A percentile compares a stretch with the other conserved stretches of the same genome.
These are phyloP conservation scores for Xylaria nigripes DNA, from an alignment of 495 filamentous ascomycete genomes.

Conservation along the genomic window DNA sequence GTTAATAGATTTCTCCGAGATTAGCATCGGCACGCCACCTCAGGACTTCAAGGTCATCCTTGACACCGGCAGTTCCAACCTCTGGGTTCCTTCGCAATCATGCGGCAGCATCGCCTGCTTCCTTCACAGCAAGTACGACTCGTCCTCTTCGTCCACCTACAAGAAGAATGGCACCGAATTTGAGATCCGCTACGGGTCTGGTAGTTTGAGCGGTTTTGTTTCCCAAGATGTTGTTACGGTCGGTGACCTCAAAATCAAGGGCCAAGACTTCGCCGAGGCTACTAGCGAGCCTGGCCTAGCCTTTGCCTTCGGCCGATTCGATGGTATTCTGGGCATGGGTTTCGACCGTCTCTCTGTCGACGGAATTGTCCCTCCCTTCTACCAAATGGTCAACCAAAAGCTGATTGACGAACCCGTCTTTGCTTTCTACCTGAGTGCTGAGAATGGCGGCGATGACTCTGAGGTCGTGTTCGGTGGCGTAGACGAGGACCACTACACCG, in stretches of 20 bases:
- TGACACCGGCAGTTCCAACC: conserved; percentile 97
- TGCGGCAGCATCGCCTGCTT: conserved; percentile 98
- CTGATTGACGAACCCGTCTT: conserved; percentile 89
- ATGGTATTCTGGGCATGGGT: conserved; percentile 93
- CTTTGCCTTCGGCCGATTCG: conserved; percentile 96
- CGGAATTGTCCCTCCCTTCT: conserved; percentile 88
- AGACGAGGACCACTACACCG: conserved; percentile 76
- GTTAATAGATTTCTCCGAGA: conserved; percentile 84
- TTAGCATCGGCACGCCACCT: conserved; percentile 82
- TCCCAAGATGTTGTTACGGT: conserved; percentile 80
- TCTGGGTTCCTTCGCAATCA: conserved; percentile 89
- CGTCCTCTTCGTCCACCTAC: conserved; percentile 81
- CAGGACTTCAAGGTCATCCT: conserved; percentile 98
- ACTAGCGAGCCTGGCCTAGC: conserved; percentile 90
- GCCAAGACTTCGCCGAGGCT: conserved; percentile 92
- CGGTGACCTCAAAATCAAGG: conserved; percentile 77
- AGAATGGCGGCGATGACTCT: conserved; percentile 63
- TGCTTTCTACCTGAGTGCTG: conserved; percentile 86
- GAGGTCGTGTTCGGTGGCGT: conserved; percentile 90
- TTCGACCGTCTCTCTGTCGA: conserved; percentile 96
- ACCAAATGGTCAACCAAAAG: conserved; percentile 85
- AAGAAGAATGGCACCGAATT: conserved; percentile 88
- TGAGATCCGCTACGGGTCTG: conserved; percentile 93
- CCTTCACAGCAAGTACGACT: conserved; percentile 94
- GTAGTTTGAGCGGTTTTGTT: conserved; percentile 87